Base-by-base conservation (phyloP, 2,329 filamentous ascomycete species). In the Arthrobotrys megalospora region DNA sequence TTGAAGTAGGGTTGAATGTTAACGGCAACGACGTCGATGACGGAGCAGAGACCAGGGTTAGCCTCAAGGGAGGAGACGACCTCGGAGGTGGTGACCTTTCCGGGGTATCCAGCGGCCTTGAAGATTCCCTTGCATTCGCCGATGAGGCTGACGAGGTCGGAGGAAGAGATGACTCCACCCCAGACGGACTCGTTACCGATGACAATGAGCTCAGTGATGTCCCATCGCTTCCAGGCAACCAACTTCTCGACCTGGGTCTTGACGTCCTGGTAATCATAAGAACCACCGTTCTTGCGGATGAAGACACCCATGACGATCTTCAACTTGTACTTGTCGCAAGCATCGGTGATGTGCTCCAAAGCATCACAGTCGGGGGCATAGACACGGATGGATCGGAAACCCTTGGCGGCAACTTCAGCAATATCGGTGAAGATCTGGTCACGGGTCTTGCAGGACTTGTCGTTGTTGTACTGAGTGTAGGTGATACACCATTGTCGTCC, bases 1-100 rank as follows among this genome's bases (percentile, higher is more conserved):
- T 96, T 96, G 91, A 97, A 98, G 91, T 92, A 97, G 81, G 94
- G 91, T 87, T 98, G 94, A 83, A 96, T 90, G 88, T 97, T 97
- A 85, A 90, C 90, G 85, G 91, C 92, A 43, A 93, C 88, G 79
- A 96, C 87, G 83, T 97, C 94, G 76, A 97, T 88, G 82, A 88
- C 88, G 41, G 83, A 82, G 88, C 95, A 97, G 80, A 97, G 88
- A 60, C 85, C 85, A 70, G 87, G 88, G 80, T 91, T 87, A 65
- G 86, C 81, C 85, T 93, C 86, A 90, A 93, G 94, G 84, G 91
- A 88, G 85, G 91, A 89, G 82, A 97, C 89, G 69, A 94, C 91
- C 87, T 98, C 95, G 80, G 94, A 92, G 82, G 93, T 96, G 84
- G 94, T 96, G 86, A 91, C 89, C 55, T 89, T 88, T 63, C 92